Evolutionary conservation across 495 filamentous ascomycete genomes (phyloP).

Genomic region (Hypoxylon intermedium): DNA sequence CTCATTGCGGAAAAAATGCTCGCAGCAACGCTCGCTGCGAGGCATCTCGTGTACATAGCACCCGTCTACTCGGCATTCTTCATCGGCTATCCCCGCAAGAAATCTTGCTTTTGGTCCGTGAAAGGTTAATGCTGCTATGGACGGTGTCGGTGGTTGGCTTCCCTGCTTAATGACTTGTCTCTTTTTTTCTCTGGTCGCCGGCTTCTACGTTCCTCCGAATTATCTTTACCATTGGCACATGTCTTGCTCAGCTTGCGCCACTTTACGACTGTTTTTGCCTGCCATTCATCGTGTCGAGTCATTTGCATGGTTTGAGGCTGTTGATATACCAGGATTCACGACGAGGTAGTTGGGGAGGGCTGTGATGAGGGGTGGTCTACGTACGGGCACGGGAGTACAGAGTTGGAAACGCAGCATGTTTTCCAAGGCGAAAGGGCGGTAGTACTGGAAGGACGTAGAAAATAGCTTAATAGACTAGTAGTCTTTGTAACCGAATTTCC

Average conservation of each 20-base stretch:
- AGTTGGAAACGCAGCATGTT: conserved; percentile 18
- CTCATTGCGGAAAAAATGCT: conserved; percentile 33
- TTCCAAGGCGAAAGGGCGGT: conserved; percentile 3
- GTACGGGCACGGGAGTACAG: neutral
- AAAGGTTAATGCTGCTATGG: conserved; percentile 12
- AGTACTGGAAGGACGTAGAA: conserved; percentile 12
- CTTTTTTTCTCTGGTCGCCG: no score
- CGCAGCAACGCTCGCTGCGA: conserved; percentile 28
- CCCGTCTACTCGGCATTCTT: conserved; percentile 24
- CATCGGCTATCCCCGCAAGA: conserved; percentile 1
- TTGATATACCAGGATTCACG: conserved; percentile 7
- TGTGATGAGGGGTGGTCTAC: conserved; percentile 3
- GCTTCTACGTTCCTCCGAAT: conserved; percentile 19
- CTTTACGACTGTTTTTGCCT: conserved; percentile 10
- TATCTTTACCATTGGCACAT: neutral
- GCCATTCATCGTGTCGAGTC: conserved; percentile 8
- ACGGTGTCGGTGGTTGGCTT: conserved; percentile 19
- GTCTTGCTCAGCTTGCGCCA: conserved; percentile 1
- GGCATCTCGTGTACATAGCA: conserved; percentile 39
- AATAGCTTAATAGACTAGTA: conserved; percentile 25
- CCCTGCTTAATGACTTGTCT: conserved; percentile 1
- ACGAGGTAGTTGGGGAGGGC: neutral
- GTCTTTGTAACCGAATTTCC: neutral
- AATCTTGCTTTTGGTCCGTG: conserved; percentile 1
- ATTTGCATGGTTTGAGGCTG: conserved; percentile 10